These are phyloP conservation scores for Rhododendron mucronatum DNA, from an alignment of 148 eudicot species.

Conservation along the genomic window DNA sequence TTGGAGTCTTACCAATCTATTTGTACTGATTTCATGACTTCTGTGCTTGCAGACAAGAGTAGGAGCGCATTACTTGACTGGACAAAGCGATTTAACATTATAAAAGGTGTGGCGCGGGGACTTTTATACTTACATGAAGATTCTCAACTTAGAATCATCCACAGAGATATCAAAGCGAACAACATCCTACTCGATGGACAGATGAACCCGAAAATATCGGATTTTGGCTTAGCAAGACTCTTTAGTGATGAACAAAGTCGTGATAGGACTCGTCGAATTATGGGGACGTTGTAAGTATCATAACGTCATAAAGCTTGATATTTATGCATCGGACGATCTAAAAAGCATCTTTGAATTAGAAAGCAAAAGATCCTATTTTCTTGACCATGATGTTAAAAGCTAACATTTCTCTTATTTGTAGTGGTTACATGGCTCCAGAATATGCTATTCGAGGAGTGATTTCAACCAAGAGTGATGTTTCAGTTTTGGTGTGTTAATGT, in stretches of 20 bases:
- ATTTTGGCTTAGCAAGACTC: slow-evolving; percentile 12
- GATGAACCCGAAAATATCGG: slow-evolving; percentile 12
- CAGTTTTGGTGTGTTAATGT: slow-evolving; percentile 3
- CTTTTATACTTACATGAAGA: slow-evolving; percentile 11
- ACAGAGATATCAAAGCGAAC: slow-evolving; percentile 12
- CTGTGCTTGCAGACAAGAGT: slow-evolving; percentile 6
- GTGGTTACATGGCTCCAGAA: slow-evolving; percentile 8
- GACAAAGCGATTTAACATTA: slow-evolving; percentile 12
- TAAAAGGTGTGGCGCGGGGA: slow-evolving; percentile 10
- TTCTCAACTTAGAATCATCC: background rate
- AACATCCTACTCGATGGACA: slow-evolving; percentile 10
- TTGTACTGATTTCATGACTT: background rate
- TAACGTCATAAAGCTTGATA: background rate
- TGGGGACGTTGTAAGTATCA: slow-evolving; percentile 7
- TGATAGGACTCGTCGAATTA: slow-evolving; percentile 3
- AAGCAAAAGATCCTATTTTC: background rate
- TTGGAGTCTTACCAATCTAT: background rate
- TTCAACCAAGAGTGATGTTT: slow-evolving; percentile 8
- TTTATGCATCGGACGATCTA: background rate
- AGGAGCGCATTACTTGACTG: slow-evolving; percentile 9
- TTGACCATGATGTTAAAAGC: background rate
- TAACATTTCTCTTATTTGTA: background rate
- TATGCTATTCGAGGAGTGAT: background rate
- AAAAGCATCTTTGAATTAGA: background rate
- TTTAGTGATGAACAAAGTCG: background rate